phyloP scores from a whole-genome alignment of 805 yeast genomes.

The Yarrowia deformans region DNA sequence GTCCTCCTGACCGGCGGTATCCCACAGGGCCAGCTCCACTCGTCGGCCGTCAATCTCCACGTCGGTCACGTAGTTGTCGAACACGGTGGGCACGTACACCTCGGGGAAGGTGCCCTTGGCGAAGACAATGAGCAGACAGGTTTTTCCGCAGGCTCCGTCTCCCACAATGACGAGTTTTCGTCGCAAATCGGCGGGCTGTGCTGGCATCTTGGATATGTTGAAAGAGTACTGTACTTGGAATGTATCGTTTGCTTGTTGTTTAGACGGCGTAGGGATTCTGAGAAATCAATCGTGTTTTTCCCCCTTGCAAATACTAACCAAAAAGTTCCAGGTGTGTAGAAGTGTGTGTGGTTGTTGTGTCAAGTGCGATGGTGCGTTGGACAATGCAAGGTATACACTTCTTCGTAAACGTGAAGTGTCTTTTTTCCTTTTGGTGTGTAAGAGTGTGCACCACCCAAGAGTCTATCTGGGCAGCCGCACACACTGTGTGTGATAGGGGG shows the following conservation, averaged over 20 bases:
- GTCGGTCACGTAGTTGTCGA: constrained; percentile 97
- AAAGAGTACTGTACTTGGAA: too few relatives aligned
- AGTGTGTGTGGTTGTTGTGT: not conserved
- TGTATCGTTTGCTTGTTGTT: too few relatives aligned
- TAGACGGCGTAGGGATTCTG: too few relatives aligned
- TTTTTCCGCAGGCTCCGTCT: constrained; percentile 98
- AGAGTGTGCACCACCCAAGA: not conserved
- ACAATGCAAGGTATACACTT: too few relatives aligned
- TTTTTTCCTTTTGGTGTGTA: constrained; percentile 1
- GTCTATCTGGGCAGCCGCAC: constrained; percentile 35
- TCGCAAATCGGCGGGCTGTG: constrained; percentile 47
- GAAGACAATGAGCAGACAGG: constrained; percentile 83
- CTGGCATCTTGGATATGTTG: constrained; percentile 15
- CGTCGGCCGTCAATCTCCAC: constrained; percentile 90
- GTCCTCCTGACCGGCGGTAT: constrained; percentile 99
- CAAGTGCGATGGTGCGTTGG: too few relatives aligned
- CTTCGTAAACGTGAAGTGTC: constrained; percentile 7
- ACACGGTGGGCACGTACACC: constrained; percentile 94
- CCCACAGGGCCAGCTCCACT: constrained; percentile 95
- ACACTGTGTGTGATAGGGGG: constrained; percentile 14
- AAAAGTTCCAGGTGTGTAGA: not conserved
- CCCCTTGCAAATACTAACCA: constrained; percentile 12
- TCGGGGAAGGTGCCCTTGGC: constrained; percentile 92
- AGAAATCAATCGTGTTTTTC: not conserved
- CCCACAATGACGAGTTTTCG: constrained; percentile 88